These are phyloP conservation scores for Hypoxylon sp. DNA, from an alignment of 2,329 filamentous ascomycete genomes.

Conservation along the genomic window DNA sequence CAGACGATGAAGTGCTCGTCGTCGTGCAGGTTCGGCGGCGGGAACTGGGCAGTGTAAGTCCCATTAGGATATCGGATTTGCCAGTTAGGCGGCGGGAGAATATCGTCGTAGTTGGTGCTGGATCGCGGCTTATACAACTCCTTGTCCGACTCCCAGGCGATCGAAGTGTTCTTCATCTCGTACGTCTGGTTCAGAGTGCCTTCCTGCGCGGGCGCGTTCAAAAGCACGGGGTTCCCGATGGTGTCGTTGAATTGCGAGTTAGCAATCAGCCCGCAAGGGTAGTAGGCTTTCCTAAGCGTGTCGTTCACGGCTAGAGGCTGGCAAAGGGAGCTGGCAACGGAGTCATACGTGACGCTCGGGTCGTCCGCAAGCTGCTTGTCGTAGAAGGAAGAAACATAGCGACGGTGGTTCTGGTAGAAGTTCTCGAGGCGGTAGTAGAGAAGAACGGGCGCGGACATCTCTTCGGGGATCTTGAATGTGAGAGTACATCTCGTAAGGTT, in stretches of 20 bases:
- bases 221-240: slow-evolving; percentile 75
- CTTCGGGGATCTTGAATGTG: slow-evolving; percentile 83
- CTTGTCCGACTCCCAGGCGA: slow-evolving; percentile 89
- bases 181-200: slow-evolving; percentile 69
- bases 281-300: slow-evolving; percentile 74
- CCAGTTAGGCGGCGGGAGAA: slow-evolving; percentile 93
- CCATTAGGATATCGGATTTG: slow-evolving; percentile 74
- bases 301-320: slow-evolving; percentile 75
- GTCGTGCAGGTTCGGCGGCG: slow-evolving; percentile 78
- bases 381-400: slow-evolving; percentile 93
- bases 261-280: slow-evolving; percentile 94
- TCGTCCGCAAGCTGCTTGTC: slow-evolving; percentile 84
- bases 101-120: slow-evolving; percentile 65
- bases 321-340: slow-evolving; percentile 76
- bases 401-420: slow-evolving; percentile 98
- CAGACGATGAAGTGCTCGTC: slow-evolving; percentile 95
- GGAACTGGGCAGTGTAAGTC: slow-evolving; percentile 75
- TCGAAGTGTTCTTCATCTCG: slow-evolving; percentile 80
- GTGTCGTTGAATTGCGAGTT: slow-evolving; percentile 98
- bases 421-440: slow-evolving; percentile 97
- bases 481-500: slow-evolving; percentile 74
- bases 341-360: slow-evolving; percentile 49
- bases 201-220: slow-evolving; percentile 62
- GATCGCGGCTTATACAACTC: slow-evolving; percentile 84
- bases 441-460: slow-evolving; percentile 84